phyloP scores from a whole-genome alignment of 345 rosid species.

The Isatis tinctoria region DNA sequence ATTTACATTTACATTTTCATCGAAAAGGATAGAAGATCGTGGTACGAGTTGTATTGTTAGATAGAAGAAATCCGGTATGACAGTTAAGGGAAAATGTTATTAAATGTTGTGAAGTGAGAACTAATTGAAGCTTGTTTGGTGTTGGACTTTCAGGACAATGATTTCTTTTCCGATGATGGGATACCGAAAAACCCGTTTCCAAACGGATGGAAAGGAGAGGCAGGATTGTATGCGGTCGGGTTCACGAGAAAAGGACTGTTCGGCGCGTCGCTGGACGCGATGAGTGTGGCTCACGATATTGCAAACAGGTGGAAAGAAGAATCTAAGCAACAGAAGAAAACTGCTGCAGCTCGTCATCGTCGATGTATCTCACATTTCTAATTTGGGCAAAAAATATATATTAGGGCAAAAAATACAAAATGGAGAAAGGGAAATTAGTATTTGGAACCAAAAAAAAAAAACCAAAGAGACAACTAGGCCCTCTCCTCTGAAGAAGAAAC shows the following conservation, averaged over 20 bases:
- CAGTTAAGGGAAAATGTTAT: neutral
- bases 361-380: conserved; percentile 80
- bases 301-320: conserved; percentile 64
- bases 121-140: conserved; percentile 1
- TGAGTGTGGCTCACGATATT: conserved; percentile 67
- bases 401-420: conserved; percentile 20
- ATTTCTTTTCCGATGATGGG: conserved; percentile 71
- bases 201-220: conserved; percentile 82
- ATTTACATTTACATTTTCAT: neutral
- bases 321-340: conserved; percentile 60
- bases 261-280: conserved; percentile 74
- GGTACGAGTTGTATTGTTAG: neutral
- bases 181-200: conserved; percentile 72
- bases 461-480: conserved; percentile 35
- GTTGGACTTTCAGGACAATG: conserved; percentile 51
- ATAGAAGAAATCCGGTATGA: neutral
- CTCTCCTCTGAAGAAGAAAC: conserved; percentile 35
- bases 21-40: neutral
- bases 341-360: conserved; percentile 60
- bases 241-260: conserved; percentile 86
- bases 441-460: neutral
- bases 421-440: neutral
- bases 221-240: conserved; percentile 86
- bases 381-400: neutral
- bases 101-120: too few relatives aligned